Percentiles rank a stretch among this genome's conserved stretches.
Evolutionary conservation across 306 rosid species (phyloP).

Genomic region (Vicia villosa): DNA sequence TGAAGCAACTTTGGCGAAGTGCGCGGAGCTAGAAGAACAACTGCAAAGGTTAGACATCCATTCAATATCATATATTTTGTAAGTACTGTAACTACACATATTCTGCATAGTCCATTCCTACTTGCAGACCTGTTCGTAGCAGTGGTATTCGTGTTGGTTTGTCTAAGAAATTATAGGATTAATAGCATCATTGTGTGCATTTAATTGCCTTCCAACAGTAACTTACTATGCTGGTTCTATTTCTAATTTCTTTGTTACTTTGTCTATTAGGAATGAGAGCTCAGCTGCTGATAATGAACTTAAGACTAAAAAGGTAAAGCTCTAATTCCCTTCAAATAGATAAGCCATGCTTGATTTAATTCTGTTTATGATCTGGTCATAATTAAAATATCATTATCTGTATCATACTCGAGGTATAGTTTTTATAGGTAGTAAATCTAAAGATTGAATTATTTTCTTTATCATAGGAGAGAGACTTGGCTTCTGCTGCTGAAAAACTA

Average conservation of each 20-base stretch:
- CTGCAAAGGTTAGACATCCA: constrained; percentile 65
- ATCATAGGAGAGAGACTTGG: constrained; percentile 78
- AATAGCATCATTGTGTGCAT: background rate
- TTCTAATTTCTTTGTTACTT: constrained; percentile 39
- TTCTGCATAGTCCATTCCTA: constrained; percentile 25
- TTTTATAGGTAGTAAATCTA: constrained; percentile 7
- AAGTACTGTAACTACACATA: constrained; percentile 10
- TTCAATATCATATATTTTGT: constrained; percentile 19
- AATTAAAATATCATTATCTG: constrained; percentile 2
- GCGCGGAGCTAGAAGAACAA: constrained; percentile 78
- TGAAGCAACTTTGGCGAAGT: constrained; percentile 65
- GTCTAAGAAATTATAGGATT: constrained; percentile 1
- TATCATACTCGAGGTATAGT: background rate
- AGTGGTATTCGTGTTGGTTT: constrained; percentile 25
- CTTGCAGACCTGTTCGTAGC: constrained; percentile 6
- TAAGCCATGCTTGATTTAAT: constrained; percentile 23
- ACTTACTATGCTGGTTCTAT: background rate
- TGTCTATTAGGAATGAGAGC: constrained; percentile 61
- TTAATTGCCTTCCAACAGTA: constrained; percentile 18
- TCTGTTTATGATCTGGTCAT: constrained; percentile 1
- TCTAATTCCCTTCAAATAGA: constrained; percentile 14
- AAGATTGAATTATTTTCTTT: constrained; percentile 25
- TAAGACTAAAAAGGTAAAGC: constrained; percentile 75
- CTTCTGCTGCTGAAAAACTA: constrained; percentile 89
- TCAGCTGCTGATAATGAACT: constrained; percentile 59